Conservation (phyloP, 306 rosid genomes). For the Fagus crenata region DNA sequence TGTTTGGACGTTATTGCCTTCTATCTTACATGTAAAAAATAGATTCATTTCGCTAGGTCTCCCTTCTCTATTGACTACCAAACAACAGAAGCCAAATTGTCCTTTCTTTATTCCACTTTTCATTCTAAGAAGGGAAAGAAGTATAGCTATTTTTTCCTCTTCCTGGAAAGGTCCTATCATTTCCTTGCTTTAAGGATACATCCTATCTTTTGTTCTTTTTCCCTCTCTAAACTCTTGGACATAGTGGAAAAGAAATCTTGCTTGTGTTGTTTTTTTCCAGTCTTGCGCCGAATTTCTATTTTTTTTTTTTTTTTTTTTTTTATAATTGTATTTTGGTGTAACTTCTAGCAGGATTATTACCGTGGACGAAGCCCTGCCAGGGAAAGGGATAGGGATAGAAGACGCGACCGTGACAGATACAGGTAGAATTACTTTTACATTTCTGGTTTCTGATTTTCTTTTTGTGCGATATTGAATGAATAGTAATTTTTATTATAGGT, state of each 20-base stretch:
- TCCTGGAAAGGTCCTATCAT: neutral
- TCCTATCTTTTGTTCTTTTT: neutral
- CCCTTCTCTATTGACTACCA: too few relatives aligned
- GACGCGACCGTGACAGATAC: slow-evolving; percentile 87
- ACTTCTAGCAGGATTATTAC: slow-evolving; percentile 56
- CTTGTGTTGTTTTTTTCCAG: neutral
- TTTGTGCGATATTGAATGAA: slow-evolving; percentile 1
- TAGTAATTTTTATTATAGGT: neutral
- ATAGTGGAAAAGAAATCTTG: neutral
- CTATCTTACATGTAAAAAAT: too few relatives aligned
- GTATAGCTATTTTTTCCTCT: neutral
- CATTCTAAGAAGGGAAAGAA: neutral
- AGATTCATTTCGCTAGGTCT: too few relatives aligned
- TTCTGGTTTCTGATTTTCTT: slow-evolving; percentile 3
- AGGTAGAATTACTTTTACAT: slow-evolving; percentile 48
- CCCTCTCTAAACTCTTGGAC: neutral
- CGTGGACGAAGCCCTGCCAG: slow-evolving; percentile 87
- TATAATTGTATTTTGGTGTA: slow-evolving; percentile 15
- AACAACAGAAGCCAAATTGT: too few relatives aligned
- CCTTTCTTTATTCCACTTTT: too few relatives aligned
- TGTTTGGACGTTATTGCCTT: too few relatives aligned
- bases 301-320: too few relatives aligned
- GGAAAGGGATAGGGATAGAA: slow-evolving; percentile 88
- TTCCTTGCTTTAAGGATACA: neutral
- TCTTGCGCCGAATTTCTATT: too few relatives aligned